Conservation (phyloP, 1,284 basidiomycete species). For the Moesziomyces antarcticus region DNA sequence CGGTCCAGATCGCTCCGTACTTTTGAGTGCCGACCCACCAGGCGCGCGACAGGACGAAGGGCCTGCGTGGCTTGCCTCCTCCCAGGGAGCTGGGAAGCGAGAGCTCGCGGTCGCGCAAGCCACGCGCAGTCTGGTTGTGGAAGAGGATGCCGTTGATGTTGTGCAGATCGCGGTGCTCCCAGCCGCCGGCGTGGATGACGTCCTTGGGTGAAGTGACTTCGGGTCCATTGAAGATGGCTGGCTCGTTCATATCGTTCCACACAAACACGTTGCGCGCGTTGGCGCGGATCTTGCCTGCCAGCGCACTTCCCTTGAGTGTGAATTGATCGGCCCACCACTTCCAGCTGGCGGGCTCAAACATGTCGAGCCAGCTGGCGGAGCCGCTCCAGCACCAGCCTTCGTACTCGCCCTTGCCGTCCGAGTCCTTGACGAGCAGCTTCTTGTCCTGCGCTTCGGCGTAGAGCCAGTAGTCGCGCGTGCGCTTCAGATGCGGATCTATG, state of each 20-base stretch:
- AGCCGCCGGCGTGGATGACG: conserved; percentile 87
- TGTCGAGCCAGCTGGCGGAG: conserved; percentile 94
- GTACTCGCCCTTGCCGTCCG: conserved; percentile 80
- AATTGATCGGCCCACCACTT: conserved; percentile 78
- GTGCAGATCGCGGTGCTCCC: conserved; percentile 97
- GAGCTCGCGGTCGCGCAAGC: conserved; percentile 78
- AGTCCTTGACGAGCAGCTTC: conserved; percentile 83
- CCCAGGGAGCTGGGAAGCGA: conserved; percentile 75
- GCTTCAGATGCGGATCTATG: conserved; percentile 95
- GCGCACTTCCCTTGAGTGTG: conserved; percentile 38
- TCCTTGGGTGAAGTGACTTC: conserved; percentile 98
- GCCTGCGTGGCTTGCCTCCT: conserved; percentile 68
- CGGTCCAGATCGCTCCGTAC: conserved; percentile 98
- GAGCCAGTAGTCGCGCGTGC: conserved; percentile 80
- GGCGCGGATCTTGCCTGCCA: conserved; percentile 52
- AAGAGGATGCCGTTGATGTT: conserved; percentile 77
- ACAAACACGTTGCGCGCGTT: conserved; percentile 77
- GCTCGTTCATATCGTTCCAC: conserved; percentile 99
- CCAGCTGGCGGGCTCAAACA: conserved; percentile 91
- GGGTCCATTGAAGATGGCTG: conserved; percentile 96
- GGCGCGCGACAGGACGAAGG: conserved; percentile 93
- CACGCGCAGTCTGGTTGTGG: conserved; percentile 86
- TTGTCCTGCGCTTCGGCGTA: conserved; percentile 86
- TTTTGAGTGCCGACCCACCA: conserved; percentile 97
- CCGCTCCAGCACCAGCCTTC: conserved; percentile 99